Conservation (phyloP, 78 protist species). For the Dictyostelium brefeldianum region DNA sequence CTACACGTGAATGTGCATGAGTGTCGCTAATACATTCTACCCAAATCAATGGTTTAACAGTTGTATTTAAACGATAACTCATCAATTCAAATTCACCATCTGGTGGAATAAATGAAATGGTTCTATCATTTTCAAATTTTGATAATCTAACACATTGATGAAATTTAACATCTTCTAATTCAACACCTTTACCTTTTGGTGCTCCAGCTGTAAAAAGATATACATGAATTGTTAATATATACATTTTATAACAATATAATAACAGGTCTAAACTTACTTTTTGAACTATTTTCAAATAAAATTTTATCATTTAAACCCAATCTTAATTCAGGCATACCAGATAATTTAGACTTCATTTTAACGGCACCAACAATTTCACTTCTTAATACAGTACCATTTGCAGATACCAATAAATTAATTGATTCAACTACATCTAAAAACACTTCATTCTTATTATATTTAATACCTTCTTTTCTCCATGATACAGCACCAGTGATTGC, state of each 20-base stretch:
- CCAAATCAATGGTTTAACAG: conserved; percentile 97
- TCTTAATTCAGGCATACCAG: conserved; percentile 99
- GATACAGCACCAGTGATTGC: conserved; percentile 85
- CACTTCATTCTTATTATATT: conserved; percentile 96
- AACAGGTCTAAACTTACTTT: too few relatives aligned
- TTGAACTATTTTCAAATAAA: conserved; percentile 89
- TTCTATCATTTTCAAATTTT: conserved; percentile 97
- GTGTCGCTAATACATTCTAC: conserved; percentile 93
- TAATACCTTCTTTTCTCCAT: conserved; percentile 96
- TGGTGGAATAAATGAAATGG: conserved; percentile 99
- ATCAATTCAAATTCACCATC: conserved; percentile 99
- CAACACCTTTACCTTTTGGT: conserved; percentile 94
- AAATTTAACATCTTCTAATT: conserved; percentile 99
- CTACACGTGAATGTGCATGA: conserved; percentile 94
- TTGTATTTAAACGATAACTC: conserved; percentile 96
- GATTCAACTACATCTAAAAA: conserved; percentile 98
- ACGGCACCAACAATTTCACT: conserved; percentile 96
- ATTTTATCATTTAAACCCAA: conserved; percentile 98
- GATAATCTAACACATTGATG: conserved; percentile 99
- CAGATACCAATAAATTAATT: conserved; percentile 89
- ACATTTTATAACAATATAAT: too few relatives aligned
- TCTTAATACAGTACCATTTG: conserved; percentile 93
- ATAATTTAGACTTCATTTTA: conserved; percentile 94
- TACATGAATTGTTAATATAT: not conserved
- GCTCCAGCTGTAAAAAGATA: conserved; percentile 50